Conservation (phyloP, 1,139 yeast genomes). For the Pichiaceae sp. region DNA sequence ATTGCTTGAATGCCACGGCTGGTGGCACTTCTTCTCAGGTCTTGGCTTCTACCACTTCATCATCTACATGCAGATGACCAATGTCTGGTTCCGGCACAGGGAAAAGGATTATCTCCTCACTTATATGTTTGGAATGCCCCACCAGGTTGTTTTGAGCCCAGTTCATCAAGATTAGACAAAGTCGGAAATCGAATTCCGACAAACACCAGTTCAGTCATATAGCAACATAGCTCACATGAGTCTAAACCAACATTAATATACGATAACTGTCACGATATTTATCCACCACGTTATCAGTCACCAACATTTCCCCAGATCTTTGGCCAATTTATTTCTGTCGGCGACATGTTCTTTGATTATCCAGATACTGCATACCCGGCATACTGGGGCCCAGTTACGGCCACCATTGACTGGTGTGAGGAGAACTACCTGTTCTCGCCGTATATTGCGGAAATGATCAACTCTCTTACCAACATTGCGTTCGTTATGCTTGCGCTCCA, state of each 20-base stretch:
- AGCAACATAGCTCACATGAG: no score
- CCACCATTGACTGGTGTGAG: constrained; percentile 96
- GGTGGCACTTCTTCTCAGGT: constrained; percentile 95
- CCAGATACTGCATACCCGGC: constrained; percentile 3
- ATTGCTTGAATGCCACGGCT: constrained; percentile 85
- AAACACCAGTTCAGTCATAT: no score
- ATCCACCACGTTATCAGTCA: no score
- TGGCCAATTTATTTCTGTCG: no score
- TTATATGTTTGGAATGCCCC: constrained; percentile 11
- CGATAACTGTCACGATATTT: no score
- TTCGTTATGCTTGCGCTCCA: constrained; percentile 54
- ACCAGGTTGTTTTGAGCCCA: background rate
- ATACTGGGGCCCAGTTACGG: constrained; percentile 28
- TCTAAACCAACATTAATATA: no score
- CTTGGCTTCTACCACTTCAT: constrained; percentile 43
- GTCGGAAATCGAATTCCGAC: no score
- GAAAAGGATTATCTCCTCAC: constrained; percentile 18
- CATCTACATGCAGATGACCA: constrained; percentile 23
- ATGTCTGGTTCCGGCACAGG: constrained; percentile 23
- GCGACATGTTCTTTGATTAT: no score
- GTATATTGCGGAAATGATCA: constrained; percentile 82
- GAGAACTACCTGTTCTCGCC: constrained; percentile 84
- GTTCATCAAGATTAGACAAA: no score
- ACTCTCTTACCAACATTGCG: constrained; percentile 64
- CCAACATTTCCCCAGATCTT: no score